Evolutionary conservation across 225 moss, liverwort and hornwort genomes (phyloP).

Genomic region (Anthoceros angustus): DNA sequence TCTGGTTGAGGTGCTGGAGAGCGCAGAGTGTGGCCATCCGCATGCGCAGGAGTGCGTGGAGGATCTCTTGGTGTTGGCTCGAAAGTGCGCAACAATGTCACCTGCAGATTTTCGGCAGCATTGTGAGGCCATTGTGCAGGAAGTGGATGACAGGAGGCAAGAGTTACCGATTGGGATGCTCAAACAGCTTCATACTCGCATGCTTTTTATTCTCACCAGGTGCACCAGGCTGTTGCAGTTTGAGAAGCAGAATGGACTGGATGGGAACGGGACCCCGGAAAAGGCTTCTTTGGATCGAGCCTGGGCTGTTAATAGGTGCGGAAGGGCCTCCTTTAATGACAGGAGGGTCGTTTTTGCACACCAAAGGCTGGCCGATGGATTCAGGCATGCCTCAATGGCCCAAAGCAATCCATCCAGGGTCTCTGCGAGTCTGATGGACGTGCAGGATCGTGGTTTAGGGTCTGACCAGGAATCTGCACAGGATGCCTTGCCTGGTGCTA

Average conservation of each 20-base stretch:
- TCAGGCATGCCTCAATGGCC: neutral
- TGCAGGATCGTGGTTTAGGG: neutral
- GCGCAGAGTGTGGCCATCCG: conserved; percentile 51
- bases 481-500: neutral
- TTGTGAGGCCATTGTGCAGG: conserved; percentile 86
- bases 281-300: conserved; percentile 16
- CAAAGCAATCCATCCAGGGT: neutral
- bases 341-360: conserved; percentile 5
- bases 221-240: conserved; percentile 93
- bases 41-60: conserved; percentile 81
- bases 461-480: neutral
- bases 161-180: conserved; percentile 70
- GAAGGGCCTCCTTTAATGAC: conserved; percentile 17
- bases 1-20: conserved; percentile 83
- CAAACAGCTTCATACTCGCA: conserved; percentile 82
- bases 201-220: conserved; percentile 95
- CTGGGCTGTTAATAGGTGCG: conserved; percentile 15
- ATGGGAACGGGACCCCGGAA: conserved; percentile 37
- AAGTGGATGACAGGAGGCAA: conserved; percentile 96
- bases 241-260: conserved; percentile 66
- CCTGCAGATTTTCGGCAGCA: conserved; percentile 68
- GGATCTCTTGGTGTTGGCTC: conserved; percentile 74
- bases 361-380: conserved; percentile 6
- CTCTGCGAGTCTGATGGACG: neutral
- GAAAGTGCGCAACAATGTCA: conserved; percentile 68